Evolutionary conservation across 495 filamentous ascomycete species (phyloP), one percentile per base, ranked within the genome.

Genomic region (Pseudevernia furfuracea): DNA sequence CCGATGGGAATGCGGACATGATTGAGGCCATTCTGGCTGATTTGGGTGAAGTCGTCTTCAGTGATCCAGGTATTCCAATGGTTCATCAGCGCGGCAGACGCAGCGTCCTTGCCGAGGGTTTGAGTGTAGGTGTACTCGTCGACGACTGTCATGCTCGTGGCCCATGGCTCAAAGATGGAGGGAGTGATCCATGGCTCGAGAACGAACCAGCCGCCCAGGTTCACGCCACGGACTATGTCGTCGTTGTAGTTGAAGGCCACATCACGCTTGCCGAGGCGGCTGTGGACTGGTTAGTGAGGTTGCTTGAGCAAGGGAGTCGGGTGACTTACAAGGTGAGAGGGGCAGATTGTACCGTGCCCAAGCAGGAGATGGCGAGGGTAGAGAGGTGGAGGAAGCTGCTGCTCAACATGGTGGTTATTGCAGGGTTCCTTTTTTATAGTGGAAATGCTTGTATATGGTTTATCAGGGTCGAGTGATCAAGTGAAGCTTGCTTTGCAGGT

Each of bases 1-100:
- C 89, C 89, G 61, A 92, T 80, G 4, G 89, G 89, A 60, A 93
- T 91, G 60, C 89, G 80, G 44, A 92, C 87, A 61, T 89, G 86
- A 72, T 90, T 92, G 66, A 92, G 71, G 19, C 89, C 89, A 5
- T 80, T 76, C 8, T 72, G 71, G 19, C 82, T 82, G 58, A 92
- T 91, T 58, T 85, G 77, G 10, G 77, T 72, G 68, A 92, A 88
- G 72, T 92, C 89, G 46, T 74, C 79, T 66, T 84, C 74, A 9
- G 84, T 87, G 69, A 91, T 85, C 77, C 82, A 92, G 60, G 75
- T 77, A 58, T 74, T 72, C 86, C 86, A 89, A 68, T 89, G 86
- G 37, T 76, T 56, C 1, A 72, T 71, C 53, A 89, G 73, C 36
- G 74, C 74, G 19, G 68, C 62, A 21, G 73, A 71, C 37, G 85